Evolutionary conservation across 495 filamentous ascomycete genomes (phyloP).

Genomic region (Penicillium lividum): DNA sequence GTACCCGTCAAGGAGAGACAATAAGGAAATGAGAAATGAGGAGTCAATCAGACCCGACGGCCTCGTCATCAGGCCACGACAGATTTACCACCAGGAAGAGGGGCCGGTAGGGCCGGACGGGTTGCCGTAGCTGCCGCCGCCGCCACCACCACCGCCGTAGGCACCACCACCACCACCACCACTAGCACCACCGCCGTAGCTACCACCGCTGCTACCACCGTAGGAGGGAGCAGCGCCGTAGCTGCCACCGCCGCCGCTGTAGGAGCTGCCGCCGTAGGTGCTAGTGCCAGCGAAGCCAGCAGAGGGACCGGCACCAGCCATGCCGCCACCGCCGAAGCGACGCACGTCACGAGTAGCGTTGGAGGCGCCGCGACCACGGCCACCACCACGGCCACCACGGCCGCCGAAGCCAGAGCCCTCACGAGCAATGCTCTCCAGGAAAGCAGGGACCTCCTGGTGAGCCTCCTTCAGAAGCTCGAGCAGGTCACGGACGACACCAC

Average conservation of each 20-base stretch:
- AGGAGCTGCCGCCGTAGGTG: slow-evolving; percentile 62
- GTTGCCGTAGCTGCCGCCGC: slow-evolving; percentile 71
- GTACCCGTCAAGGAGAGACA: slow-evolving; percentile 43
- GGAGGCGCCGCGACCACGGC: slow-evolving; percentile 60
- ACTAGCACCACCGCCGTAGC: slow-evolving; percentile 31
- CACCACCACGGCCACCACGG: slow-evolving; percentile 68
- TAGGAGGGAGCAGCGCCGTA: slow-evolving; percentile 41
- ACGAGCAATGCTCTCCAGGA: slow-evolving; percentile 94
- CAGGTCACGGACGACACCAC: slow-evolving; percentile 92
- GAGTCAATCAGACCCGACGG: slow-evolving; percentile 48
- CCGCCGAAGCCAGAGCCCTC: slow-evolving; percentile 82
- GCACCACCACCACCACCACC: slow-evolving; percentile 33
- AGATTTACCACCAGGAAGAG: slow-evolving; percentile 92
- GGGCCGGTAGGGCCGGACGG: slow-evolving; percentile 79
- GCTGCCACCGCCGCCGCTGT: slow-evolving; percentile 65
- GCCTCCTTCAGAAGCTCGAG: slow-evolving; percentile 96
- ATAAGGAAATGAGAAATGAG: slow-evolving; percentile 40
- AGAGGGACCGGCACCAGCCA: slow-evolving; percentile 46
- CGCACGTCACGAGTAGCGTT: slow-evolving; percentile 86
- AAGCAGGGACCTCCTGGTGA: slow-evolving; percentile 91
- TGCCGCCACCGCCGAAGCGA: slow-evolving; percentile 54
- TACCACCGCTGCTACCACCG: slow-evolving; percentile 12
- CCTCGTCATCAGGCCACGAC: slow-evolving; percentile 51
- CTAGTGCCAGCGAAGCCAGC: slow-evolving; percentile 17
- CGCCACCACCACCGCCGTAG: slow-evolving; percentile 65